Conservation (phyloP, 805 yeast species). For the Hanseniaspora taiwanica region DNA sequence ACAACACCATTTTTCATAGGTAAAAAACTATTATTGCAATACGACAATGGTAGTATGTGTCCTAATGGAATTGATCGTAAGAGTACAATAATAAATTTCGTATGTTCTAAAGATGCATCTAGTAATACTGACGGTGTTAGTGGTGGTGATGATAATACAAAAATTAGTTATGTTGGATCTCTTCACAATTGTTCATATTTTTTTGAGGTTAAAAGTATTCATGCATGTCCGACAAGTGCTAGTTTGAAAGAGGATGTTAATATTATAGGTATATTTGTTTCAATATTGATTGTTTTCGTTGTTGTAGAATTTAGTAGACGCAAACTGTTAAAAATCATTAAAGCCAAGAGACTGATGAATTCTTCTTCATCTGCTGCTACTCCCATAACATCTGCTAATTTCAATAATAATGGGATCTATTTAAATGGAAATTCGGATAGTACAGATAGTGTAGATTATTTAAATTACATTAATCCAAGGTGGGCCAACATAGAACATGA, state of each 20-base stretch:
- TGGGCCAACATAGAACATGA: slow-evolving; percentile 19
- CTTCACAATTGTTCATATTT: slow-evolving; percentile 67
- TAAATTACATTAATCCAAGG: slow-evolving; percentile 8
- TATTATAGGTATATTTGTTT: slow-evolving; percentile 49
- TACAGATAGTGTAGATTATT: slow-evolving; percentile 1
- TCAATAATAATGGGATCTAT: slow-evolving; percentile 32
- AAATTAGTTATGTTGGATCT: slow-evolving; percentile 56
- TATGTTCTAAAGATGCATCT: slow-evolving; percentile 65
- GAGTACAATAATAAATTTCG: slow-evolving; percentile 55
- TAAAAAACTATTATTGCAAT: slow-evolving; percentile 53
- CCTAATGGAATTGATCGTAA: slow-evolving; percentile 40
- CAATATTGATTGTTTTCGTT: slow-evolving; percentile 33
- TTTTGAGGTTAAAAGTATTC: slow-evolving; percentile 73
- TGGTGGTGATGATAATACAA: slow-evolving; percentile 30
- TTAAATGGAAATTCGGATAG: slow-evolving; percentile 15
- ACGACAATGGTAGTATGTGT: slow-evolving; percentile 56
- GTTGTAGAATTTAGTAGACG: slow-evolving; percentile 28
- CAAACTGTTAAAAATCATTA: slow-evolving; percentile 15
- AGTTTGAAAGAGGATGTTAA: slow-evolving; percentile 51
- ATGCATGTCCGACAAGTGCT: slow-evolving; percentile 75
- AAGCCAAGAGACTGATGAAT: slow-evolving; percentile 3
- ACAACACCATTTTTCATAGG: slow-evolving; percentile 59
- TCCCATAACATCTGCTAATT: slow-evolving; percentile 25
- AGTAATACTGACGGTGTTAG: too few species aligned
- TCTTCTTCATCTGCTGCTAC: neutral